These are phyloP conservation scores for Apiotrichum sp. DNA, from an alignment of 1,284 basidiomycete genomes.

Conservation along the genomic window DNA sequence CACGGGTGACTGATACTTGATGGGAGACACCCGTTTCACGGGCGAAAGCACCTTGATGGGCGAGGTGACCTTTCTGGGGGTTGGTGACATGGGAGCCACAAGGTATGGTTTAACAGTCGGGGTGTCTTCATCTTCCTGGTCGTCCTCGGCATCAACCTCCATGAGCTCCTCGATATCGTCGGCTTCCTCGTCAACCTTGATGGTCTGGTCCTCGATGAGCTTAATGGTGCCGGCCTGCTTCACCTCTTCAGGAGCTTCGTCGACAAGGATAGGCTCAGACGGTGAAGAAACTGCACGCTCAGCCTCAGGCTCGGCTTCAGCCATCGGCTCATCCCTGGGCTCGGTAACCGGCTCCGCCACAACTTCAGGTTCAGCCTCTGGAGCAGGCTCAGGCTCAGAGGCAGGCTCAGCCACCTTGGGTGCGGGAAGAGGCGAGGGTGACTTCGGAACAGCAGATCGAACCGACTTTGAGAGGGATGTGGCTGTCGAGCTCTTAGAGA, in stretches of 20 bases:
- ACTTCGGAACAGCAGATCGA: slow-evolving; percentile 1
- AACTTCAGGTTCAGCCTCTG: slow-evolving; percentile 1
- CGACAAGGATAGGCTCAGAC: background rate
- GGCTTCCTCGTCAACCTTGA: background rate
- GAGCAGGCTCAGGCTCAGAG: background rate
- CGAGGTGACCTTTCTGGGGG: background rate
- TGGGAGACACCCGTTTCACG: background rate
- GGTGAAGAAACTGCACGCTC: background rate
- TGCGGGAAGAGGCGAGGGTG: slow-evolving; percentile 1
- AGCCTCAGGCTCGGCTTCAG: background rate
- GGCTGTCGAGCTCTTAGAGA: background rate
- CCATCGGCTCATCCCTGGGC: background rate
- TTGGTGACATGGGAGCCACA: background rate
- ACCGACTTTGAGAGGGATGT: background rate
- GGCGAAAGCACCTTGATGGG: background rate
- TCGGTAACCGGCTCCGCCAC: background rate
- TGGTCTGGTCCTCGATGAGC: background rate
- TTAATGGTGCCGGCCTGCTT: background rate
- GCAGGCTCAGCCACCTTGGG: background rate
- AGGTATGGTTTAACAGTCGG: background rate
- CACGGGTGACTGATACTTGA: background rate
- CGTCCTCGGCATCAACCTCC: background rate
- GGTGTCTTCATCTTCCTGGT: slow-evolving; percentile 5
- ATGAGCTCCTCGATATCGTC: background rate
- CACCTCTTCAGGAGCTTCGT: background rate